Conservation (phyloP, 805 yeast genomes). For the Kurtzmaniella cleridarum region DNA sequence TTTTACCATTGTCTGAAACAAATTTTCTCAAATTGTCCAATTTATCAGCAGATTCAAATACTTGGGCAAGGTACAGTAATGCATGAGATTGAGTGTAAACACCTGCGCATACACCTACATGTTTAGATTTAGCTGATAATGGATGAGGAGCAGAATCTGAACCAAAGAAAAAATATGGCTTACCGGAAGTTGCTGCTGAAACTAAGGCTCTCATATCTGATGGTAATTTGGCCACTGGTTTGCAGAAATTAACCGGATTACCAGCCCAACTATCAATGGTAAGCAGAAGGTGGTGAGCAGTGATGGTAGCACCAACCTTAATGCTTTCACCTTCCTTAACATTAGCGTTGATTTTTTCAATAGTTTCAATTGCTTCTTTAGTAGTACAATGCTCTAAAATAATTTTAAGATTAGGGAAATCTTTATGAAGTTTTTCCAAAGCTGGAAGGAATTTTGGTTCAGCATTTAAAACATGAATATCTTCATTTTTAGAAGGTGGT, state of each 20-base stretch:
- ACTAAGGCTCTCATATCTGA: constrained; percentile 75
- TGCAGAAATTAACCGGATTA: constrained; percentile 89
- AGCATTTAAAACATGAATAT: constrained; percentile 88
- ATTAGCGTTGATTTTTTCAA: constrained; percentile 55
- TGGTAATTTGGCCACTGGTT: constrained; percentile 95
- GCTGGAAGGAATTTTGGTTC: constrained; percentile 93
- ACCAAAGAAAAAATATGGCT: constrained; percentile 91
- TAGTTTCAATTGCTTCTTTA: constrained; percentile 75
- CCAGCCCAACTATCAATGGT: constrained; percentile 97
- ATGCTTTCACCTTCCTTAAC: constrained; percentile 30
- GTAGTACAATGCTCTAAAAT: constrained; percentile 95
- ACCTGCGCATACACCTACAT: constrained; percentile 93
- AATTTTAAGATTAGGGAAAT: constrained; percentile 82
- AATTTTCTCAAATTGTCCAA: constrained; percentile 66
- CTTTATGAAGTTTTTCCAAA: constrained; percentile 64
- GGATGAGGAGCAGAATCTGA: constrained; percentile 99
- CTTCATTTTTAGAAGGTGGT: constrained; percentile 53
- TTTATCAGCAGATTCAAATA: constrained; percentile 63
- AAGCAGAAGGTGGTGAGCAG: constrained; percentile 89
- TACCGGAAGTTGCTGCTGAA: constrained; percentile 85
- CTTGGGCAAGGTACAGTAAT: constrained; percentile 77
- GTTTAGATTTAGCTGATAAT: constrained; percentile 66
- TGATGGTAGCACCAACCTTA: constrained; percentile 84
- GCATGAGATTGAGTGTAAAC: constrained; percentile 87
- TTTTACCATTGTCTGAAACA: constrained; percentile 68